Percentiles rank a stretch among this genome's conserved stretches.
These are phyloP conservation scores for Nitzschia sp. DNA, from an alignment of 108 stramenopile species.

Conservation along the genomic window DNA sequence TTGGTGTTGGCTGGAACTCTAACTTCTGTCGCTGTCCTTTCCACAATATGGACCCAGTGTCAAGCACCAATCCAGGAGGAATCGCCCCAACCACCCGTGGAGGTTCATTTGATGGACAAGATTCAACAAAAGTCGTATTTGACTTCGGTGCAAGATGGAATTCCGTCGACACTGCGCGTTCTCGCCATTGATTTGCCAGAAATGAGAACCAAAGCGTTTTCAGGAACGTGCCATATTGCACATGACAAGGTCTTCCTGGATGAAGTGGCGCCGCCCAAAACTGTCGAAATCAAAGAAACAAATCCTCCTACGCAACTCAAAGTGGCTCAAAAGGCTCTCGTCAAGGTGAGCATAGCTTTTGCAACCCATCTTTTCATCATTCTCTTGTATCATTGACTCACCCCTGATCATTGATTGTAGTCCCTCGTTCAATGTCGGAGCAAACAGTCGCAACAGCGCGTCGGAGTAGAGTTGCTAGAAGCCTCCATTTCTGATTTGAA, in stretches of 20 bases:
- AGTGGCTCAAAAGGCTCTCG: constrained; percentile 70
- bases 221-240: constrained; percentile 38
- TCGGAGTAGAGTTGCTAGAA: constrained; percentile 78
- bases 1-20: no score
- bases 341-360: constrained; percentile 12
- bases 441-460: constrained; percentile 21
- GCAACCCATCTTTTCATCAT: background rate
- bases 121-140: constrained; percentile 66
- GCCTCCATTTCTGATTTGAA: constrained; percentile 68
- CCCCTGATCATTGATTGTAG: constrained; percentile 1
- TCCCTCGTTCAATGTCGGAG: constrained; percentile 39
- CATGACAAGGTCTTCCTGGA: constrained; percentile 45
- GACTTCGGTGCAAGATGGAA: constrained; percentile 28
- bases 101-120: constrained; percentile 66
- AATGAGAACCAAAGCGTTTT: constrained; percentile 55
- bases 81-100: constrained; percentile 29
- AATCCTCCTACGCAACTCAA: constrained; percentile 13
- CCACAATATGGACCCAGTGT: no score
- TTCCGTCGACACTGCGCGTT: constrained; percentile 58
- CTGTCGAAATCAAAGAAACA: constrained; percentile 12
- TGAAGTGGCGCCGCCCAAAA: constrained; percentile 62
- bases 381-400: background rate
- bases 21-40: no score
- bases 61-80: no score
- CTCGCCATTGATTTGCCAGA: constrained; percentile 67